A percentile compares a stretch with the other conserved stretches of the same genome.
Evolutionary conservation across 202 grass and related monocot genomes (phyloP).

Genomic region (Carex arenaria): DNA sequence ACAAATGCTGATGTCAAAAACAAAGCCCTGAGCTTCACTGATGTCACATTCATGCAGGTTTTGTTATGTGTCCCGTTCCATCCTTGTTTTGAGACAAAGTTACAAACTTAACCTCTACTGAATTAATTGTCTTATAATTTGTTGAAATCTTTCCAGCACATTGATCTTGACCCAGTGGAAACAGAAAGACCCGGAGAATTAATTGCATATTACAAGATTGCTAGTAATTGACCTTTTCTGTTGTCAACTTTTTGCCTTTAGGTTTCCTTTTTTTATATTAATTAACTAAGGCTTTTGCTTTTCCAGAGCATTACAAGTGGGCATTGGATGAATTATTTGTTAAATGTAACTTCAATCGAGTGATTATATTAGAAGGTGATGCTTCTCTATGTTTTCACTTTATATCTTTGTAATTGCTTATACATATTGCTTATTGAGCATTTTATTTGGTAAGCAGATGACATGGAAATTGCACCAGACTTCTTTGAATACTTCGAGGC

Average conservation of each 20-base stretch:
- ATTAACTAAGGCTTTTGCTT: constrained; percentile 22
- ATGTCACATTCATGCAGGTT: constrained; percentile 89
- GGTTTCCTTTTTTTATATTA: constrained; percentile 6
- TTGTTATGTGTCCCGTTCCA: constrained; percentile 7
- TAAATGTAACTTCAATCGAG: constrained; percentile 68
- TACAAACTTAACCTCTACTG: constrained; percentile 4
- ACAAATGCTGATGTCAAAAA: constrained; percentile 82
- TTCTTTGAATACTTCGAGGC: constrained; percentile 96
- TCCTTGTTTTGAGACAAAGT: constrained; percentile 14
- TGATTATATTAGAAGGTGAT: constrained; percentile 93
- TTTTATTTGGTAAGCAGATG: constrained; percentile 63
- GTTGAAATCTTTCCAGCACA: constrained; percentile 51
- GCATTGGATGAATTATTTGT: constrained; percentile 88
- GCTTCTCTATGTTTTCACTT: constrained; percentile 22
- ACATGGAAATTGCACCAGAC: constrained; percentile 95
- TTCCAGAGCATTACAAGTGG: constrained; percentile 94
- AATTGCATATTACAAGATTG: constrained; percentile 95
- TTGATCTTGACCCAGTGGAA: constrained; percentile 78
- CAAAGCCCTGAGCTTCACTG: constrained; percentile 83
- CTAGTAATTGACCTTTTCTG: constrained; percentile 50
- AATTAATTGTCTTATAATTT: constrained; percentile 10
- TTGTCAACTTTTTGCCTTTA: constrained; percentile 3
- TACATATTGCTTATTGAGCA: constrained; percentile 11
- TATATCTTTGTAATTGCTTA: constrained; percentile 21
- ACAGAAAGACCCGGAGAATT: constrained; percentile 93